Base-by-base conservation (phyloP, 1,284 basidiomycete species). In the Schizopora paradoxa region DNA sequence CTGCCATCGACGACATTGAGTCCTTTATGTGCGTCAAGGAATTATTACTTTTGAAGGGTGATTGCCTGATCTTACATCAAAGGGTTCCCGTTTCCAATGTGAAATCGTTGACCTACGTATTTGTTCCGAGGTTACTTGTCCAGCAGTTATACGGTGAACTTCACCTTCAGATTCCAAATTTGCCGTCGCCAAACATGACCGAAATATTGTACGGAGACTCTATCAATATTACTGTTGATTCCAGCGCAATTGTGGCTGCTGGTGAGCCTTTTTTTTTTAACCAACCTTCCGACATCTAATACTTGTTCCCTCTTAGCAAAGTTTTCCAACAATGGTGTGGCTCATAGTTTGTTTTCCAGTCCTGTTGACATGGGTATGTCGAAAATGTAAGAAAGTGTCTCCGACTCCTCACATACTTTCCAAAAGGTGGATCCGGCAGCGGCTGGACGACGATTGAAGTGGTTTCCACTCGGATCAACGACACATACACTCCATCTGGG, bases 21-120 rank as follows among this genome's bases (percentile, higher is more conserved):
- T 23, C 35, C 1, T 62, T 64, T 42, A 53, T 68, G 65, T 67
- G 49, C 37, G 60, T 49, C 6, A 43, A 19, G 22, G 10, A 19
- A 28, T 23, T 7, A 27, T 7, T n/a, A 16, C 5, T 26, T 28
- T n/a, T 18, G 8, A 10, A 10, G n/a, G n/a, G n/a, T n/a, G n/a
- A n/a, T n/a, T n/a, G n/a, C n/a, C n/a, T n/a, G n/a, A n/a, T n/a
- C n/a, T n/a, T n/a, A n/a, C n/a, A n/a, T n/a, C n/a, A n/a, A n/a
- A n/a, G n/a, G n/a, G n/a, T n/a, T n/a, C n/a, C n/a, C n/a, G n/a
- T n/a, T n/a, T n/a, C n/a, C n/a, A n/a, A n/a, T n/a, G n/a, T n/a
- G n/a, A n/a, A n/a, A n/a, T n/a, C n/a, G n/a, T 56, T 59, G 34
- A 65, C 65, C 0, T 71, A 71, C 51, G 46, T 68, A 14, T 68